phyloP scores from a whole-genome alignment of 1,284 basidiomycete genomes.

The Malassezia japonica region DNA sequence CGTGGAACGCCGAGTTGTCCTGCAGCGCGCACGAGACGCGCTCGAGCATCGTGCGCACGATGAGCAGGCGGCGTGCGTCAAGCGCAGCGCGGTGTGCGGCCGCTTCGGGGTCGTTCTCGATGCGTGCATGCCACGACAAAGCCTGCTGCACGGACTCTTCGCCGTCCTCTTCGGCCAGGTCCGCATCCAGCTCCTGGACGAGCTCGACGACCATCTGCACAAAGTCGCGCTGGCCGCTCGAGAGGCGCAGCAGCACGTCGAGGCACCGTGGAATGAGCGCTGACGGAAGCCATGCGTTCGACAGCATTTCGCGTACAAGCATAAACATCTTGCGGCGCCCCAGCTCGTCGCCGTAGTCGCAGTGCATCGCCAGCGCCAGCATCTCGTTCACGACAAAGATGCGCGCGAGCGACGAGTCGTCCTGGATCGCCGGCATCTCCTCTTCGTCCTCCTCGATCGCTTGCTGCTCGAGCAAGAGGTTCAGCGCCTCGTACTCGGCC shows the following conservation, averaged over 20 bases:
- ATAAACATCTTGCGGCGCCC: constrained; percentile 79
- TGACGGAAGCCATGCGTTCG: constrained; percentile 68
- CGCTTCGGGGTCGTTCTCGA: constrained; percentile 11
- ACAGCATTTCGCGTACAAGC: constrained; percentile 53
- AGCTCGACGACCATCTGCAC: constrained; percentile 90
- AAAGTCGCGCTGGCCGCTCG: constrained; percentile 75
- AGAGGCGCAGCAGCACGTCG: constrained; percentile 75
- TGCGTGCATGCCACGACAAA: constrained; percentile 13
- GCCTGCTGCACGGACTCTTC: neutral
- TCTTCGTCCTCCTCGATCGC: constrained; percentile 23
- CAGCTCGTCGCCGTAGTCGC: constrained; percentile 91
- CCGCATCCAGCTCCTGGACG: constrained; percentile 55
- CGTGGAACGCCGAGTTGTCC: constrained; percentile 86
- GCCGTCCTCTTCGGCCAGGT: constrained; percentile 25
- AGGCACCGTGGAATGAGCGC: constrained; percentile 69
- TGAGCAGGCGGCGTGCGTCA: constrained; percentile 43
- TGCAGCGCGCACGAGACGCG: constrained; percentile 63
- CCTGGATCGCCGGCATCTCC: constrained; percentile 16
- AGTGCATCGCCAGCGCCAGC: constrained; percentile 66
- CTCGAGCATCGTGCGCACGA: constrained; percentile 83
- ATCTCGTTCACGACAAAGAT: constrained; percentile 74
- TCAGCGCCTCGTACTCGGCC: constrained; percentile 50
- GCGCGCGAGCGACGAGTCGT: constrained; percentile 35
- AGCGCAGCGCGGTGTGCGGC: constrained; percentile 23
- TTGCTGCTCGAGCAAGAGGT: constrained; percentile 27